phyloP scores from a whole-genome alignment of 192 early-diverging fungal species.

The Coemansia sp. region DNA sequence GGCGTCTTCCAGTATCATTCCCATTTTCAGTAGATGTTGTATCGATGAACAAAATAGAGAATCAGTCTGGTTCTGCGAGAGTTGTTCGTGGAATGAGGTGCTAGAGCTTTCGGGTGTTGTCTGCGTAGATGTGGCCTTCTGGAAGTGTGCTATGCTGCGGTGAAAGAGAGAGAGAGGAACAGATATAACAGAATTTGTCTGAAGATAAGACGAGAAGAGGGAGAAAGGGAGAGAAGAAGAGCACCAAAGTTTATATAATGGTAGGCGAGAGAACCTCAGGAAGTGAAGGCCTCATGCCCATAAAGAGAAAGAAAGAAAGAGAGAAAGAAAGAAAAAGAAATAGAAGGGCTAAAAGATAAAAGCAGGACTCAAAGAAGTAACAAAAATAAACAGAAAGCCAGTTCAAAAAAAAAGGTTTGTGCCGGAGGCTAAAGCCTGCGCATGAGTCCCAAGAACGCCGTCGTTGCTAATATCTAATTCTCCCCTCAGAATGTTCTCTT shows the following conservation, averaged over 20 bases:
- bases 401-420: background rate
- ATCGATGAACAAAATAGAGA: background rate
- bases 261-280: background rate
- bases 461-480: background rate
- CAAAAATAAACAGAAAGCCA: background rate
- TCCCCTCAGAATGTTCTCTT: background rate
- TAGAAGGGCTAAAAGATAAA: constrained; percentile 10
- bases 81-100: background rate
- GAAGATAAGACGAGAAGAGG: background rate
- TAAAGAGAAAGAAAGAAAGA: background rate
- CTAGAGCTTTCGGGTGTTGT: no score
- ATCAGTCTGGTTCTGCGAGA: background rate
- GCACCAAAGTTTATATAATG: background rate
- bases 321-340: background rate
- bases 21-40: constrained; percentile 23
- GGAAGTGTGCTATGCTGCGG: no score
- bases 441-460: background rate
- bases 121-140: no score
- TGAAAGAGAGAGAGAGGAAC: no score
- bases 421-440: background rate
- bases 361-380: background rate
- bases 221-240: background rate
- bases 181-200: no score
- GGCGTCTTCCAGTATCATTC: constrained; percentile 45
- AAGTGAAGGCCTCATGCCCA: background rate